These are phyloP conservation scores for Aphanomyces cochlioides DNA, from an alignment of 352 stramenopile species.

Conservation along the genomic window DNA sequence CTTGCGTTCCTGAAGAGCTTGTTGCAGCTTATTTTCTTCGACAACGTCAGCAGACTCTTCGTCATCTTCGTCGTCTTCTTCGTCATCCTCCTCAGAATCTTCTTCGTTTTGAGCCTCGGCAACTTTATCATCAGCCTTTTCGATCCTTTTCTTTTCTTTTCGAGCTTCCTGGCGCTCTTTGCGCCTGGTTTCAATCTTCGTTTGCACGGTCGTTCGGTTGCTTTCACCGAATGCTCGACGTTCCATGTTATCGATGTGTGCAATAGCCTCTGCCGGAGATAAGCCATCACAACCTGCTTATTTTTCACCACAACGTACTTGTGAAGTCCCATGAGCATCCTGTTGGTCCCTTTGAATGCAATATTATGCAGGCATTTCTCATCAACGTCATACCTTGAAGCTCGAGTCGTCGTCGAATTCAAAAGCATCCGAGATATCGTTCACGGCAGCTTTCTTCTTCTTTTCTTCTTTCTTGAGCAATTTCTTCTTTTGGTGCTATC, in stretches of 20 bases:
- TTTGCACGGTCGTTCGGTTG: constrained; percentile 74
- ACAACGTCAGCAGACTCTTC: constrained; percentile 50
- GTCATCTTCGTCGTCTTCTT: constrained; percentile 36
- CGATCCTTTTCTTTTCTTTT: constrained; percentile 31
- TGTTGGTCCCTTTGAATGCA: constrained; percentile 42
- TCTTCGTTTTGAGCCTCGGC: constrained; percentile 36
- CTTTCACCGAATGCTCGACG: constrained; percentile 41
- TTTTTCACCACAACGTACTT: constrained; percentile 37
- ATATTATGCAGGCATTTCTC: constrained; percentile 1
- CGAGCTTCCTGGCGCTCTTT: constrained; percentile 40
- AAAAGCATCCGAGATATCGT: constrained; percentile 77
- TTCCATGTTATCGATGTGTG: constrained; percentile 77
- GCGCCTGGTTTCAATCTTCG: constrained; percentile 80
- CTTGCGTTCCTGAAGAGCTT: constrained; percentile 47
- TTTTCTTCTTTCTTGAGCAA: constrained; percentile 44
- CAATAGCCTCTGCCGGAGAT: constrained; percentile 57
- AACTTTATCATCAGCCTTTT: constrained; percentile 39
- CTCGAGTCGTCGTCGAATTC: constrained; percentile 67
- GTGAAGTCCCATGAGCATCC: constrained; percentile 86
- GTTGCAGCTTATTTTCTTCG: constrained; percentile 68
- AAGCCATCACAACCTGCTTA: background rate
- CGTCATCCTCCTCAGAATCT: constrained; percentile 36
- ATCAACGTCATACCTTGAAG: constrained; percentile 19
- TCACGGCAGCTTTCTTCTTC: constrained; percentile 39
- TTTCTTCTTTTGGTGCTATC: constrained; percentile 39